Base-by-base conservation (phyloP, 2,329 filamentous ascomycete species). In the Lasiodiplodia hormozganensis region DNA sequence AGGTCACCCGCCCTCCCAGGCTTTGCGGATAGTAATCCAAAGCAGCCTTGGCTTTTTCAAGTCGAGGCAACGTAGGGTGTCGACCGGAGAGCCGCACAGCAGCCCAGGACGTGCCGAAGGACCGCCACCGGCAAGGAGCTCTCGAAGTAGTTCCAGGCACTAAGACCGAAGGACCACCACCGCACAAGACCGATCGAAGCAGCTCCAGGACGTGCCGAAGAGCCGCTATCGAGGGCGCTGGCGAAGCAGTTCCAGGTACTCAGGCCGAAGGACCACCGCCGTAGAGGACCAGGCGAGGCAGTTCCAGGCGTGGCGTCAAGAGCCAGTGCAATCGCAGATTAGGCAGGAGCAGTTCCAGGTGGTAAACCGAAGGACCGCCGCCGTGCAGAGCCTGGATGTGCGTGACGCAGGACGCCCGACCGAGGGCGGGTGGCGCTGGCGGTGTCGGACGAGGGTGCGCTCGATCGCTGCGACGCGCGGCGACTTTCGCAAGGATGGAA, bases 1-100 rank as follows among this genome's bases (percentile, higher is more conserved):
- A 56, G 62, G 62, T 25, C 47, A 18, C 62, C 62, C 62, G 25
- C 62, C 62, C 62, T n/a, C 62, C 62, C 62, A 65, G 62, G 62
- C 62, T 65, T 65, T 40, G 51, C 14, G 60, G 38, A 65, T 47
- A 12, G 28, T 8, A 43, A 52, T 65, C 47, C 21, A 28, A 65
- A 34, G 62, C 62, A 65, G 62, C 62, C 62, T 56, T 65, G 62
- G 23, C 62, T 52, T 43, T 16, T 38, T 6, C 8, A 34, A 14
- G 36, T 21, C 5, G 40, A 43, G 21, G 34, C 34, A 34, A 18
- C 25, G 23, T 23, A 34, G 28, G 12, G 25, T 34, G 21, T 36
- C 54, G 21, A 28, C 36, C 2, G 10, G 18, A 31, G 57, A 43
- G 21, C 21, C 10, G 7, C 34, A 7, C 31, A 62, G 21, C 31